Evolutionary conservation across 352 stramenopile species (phyloP), one percentile per base, ranked within the genome.

Genomic region (Globisporangium carolinianum): DNA sequence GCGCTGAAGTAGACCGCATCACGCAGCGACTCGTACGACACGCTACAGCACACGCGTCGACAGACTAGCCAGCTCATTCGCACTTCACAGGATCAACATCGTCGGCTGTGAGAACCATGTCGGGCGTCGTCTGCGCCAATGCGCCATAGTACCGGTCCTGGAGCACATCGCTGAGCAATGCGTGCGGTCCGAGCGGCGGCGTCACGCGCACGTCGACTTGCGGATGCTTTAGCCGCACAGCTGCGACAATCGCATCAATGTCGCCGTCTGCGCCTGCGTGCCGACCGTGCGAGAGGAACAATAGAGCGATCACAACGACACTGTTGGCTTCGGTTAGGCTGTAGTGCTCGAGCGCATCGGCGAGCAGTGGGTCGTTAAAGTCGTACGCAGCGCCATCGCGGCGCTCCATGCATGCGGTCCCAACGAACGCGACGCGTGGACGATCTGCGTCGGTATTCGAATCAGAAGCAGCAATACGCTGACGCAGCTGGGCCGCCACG

Each of bases 291-390:
- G 83, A 90, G 37, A 94, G 70, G 64, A 95, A 94, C 53, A 90
- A 64, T 37, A 91, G 73, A 18, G 83, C 76, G 17, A 90, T 60
- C 6, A 95, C 68, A 7, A 95, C 69, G 6, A 87, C 66, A 2
- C 79, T 77, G 7, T 71, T 75, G 3, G 24, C 24, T 32, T 32
- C 24, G 24, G 63, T 70, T 52, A 93, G 79, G 6, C 65, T 65
- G 63, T 90, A 89, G 59, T 79, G 63, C 1, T 87, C 73, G 15
- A 91, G 63, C 5, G 81, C 79, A n/a, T 75, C 66, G 10, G 65
- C 65, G 8, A 95, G 60, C n/a, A 93, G 63, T 9, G 86, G 86
- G 35, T 93, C 81, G 55, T 92, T 92, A 42, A 91, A 95, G 56
- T 90, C 83, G 60, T 80, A 93, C 49, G 84, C 71, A 0, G 65